Evolutionary conservation across 106 monocot genomes (phyloP).

Genomic region (Dioscorea dumetorum): DNA sequence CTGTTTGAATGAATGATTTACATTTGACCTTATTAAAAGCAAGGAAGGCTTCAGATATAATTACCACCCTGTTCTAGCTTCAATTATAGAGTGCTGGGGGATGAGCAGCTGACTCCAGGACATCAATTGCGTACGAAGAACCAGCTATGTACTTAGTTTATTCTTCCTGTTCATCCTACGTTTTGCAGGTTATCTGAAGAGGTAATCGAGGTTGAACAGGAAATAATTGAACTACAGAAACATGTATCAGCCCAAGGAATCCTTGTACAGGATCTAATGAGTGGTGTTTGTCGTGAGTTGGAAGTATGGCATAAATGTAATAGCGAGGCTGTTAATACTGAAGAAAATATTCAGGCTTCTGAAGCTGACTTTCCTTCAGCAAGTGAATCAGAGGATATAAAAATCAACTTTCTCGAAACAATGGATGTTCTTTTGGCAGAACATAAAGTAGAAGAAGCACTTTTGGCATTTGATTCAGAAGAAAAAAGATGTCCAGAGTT

Average conservation of each 20-base stretch:
- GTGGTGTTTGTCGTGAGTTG: conserved; percentile 77
- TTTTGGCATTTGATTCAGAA: conserved; percentile 60
- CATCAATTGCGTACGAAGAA: too few species aligned
- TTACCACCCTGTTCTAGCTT: too few species aligned
- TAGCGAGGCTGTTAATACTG: conserved; percentile 23
- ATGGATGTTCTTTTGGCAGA: conserved; percentile 80
- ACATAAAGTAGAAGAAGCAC: conserved; percentile 78
- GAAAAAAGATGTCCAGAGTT: conserved; percentile 35
- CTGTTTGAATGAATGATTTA: too few species aligned
- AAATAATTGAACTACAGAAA: conserved; percentile 84
- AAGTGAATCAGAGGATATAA: conserved; percentile 36
- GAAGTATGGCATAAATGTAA: conserved; percentile 66
- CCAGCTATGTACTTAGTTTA: too few species aligned
- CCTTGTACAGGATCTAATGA: conserved; percentile 92
- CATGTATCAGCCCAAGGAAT: conserved; percentile 90
- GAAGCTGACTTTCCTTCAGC: conserved; percentile 29
- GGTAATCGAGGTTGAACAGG: conserved; percentile 89
- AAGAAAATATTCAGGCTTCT: conserved; percentile 31
- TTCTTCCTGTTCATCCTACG: background rate
- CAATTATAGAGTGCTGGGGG: too few species aligned
- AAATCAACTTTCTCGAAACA: conserved; percentile 51
- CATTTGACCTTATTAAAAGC: too few species aligned
- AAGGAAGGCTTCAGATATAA: too few species aligned
- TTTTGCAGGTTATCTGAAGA: conserved; percentile 85
- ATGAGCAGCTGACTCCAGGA: too few species aligned